phyloP scores from a whole-genome alignment of 164 flowering plant species.

The Vitis labrusca region DNA sequence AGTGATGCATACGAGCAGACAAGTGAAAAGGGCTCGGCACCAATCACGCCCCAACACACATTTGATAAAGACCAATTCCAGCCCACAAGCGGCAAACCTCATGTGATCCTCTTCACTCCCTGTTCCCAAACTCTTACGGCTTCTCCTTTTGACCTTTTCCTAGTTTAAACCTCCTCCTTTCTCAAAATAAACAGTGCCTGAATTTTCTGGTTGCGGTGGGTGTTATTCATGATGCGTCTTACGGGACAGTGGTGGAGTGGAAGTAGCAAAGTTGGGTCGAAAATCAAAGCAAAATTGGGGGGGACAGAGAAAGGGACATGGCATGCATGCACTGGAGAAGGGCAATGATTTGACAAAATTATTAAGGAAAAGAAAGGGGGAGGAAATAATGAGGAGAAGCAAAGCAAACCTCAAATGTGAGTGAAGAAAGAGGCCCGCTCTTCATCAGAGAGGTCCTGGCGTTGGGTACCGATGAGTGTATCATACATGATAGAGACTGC shows the following conservation, averaged over 20 bases:
- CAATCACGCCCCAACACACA: slow-evolving; percentile 22
- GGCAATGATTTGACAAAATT: neutral
- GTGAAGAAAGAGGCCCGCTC: slow-evolving; percentile 28
- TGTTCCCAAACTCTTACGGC: no score
- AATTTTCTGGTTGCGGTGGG: no score
- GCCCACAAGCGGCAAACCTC: no score
- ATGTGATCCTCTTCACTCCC: no score
- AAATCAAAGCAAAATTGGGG: no score
- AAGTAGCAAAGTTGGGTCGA: neutral
- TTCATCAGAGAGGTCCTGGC: slow-evolving; percentile 24
- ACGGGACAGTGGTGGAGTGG: neutral
- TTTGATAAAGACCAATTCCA: no score
- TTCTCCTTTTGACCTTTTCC: no score
- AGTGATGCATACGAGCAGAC: neutral
- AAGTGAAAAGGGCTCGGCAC: slow-evolving; percentile 13
- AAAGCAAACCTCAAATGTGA: slow-evolving; percentile 49
- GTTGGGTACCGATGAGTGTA: slow-evolving; percentile 57
- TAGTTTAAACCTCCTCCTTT: neutral
- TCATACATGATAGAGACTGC: slow-evolving; percentile 62
- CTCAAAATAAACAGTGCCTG: neutral
- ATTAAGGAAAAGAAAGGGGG: neutral
- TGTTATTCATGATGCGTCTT: no score
- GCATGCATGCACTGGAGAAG: slow-evolving; percentile 14
- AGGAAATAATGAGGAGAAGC: neutral
- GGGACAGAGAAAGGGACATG: neutral